phyloP scores from a whole-genome alignment of 208 protist genomes.

The Porcisia deanei region DNA sequence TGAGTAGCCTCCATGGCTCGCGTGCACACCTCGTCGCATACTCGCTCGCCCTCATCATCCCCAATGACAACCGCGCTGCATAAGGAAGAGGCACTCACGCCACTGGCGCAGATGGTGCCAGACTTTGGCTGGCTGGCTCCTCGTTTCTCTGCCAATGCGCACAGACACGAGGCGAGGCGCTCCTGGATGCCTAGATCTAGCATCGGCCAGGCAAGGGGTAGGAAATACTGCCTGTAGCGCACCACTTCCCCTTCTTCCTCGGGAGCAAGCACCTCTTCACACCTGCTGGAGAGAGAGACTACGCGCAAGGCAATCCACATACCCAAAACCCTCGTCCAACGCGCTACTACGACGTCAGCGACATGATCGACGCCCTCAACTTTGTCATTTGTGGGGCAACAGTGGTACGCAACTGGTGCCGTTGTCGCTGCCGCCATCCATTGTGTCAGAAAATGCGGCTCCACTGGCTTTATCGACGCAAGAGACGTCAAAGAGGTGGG shows the following conservation, averaged over 20 bases:
- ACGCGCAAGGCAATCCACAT: constrained; percentile 15
- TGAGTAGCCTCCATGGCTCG: constrained; percentile 14
- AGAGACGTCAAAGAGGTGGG: not conserved
- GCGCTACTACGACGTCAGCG: not conserved
- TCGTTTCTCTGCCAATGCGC: not conserved
- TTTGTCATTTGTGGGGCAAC: not conserved
- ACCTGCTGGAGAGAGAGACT: not conserved
- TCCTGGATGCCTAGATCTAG: not conserved
- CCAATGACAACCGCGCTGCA: not conserved
- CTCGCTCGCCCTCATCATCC: constrained; percentile 13
- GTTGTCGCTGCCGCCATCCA: constrained; percentile 7
- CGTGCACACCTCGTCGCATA: constrained; percentile 12
- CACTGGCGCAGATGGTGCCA: constrained; percentile 1
- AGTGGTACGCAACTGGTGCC: not conserved
- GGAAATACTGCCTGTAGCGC: constrained; percentile 11
- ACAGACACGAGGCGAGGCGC: not conserved
- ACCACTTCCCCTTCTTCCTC: constrained; percentile 3
- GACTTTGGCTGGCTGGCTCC: not conserved
- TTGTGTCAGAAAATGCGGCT: not conserved
- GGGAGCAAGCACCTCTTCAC: not conserved
- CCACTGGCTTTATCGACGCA: constrained; percentile 1
- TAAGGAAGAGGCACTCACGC: not conserved
- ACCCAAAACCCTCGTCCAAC: constrained; percentile 8
- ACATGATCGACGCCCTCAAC: not conserved
- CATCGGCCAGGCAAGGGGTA: constrained; percentile 17